Evolutionary conservation across 768 basidiomycete species (phyloP).

Genomic region (Coprinopsis cinerea): DNA sequence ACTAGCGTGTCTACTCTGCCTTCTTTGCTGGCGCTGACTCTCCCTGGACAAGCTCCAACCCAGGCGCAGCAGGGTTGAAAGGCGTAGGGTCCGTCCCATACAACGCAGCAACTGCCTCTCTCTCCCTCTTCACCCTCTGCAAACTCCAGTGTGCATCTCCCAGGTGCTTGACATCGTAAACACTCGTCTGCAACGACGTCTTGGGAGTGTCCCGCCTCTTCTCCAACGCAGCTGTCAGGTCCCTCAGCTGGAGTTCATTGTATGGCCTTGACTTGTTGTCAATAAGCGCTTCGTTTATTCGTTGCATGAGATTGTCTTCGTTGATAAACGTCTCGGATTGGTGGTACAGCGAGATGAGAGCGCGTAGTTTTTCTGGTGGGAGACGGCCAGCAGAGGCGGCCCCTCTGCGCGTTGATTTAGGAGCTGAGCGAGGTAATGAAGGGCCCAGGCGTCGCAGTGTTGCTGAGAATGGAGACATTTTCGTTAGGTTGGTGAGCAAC

Average conservation of each 20-base stretch:
- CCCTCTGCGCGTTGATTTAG: background rate
- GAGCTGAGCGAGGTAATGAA: background rate
- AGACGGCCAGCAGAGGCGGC: slow-evolving; percentile 19
- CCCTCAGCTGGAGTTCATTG: slow-evolving; percentile 11
- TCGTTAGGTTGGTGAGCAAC: background rate
- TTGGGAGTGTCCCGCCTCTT: slow-evolving; percentile 27
- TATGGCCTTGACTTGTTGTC: slow-evolving; percentile 9
- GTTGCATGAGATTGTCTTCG: slow-evolving; percentile 54
- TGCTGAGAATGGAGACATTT: slow-evolving; percentile 5
- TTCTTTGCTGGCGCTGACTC: background rate
- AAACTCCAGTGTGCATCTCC: slow-evolving; percentile 23
- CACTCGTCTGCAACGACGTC: background rate
- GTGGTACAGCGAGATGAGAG: slow-evolving; percentile 75
- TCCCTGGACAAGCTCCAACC: slow-evolving; percentile 44
- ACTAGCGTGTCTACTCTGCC: background rate
- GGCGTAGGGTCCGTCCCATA: slow-evolving; percentile 41
- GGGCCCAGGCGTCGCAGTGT: slow-evolving; percentile 1
- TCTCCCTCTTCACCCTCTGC: slow-evolving; percentile 27
- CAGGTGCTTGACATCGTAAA: background rate
- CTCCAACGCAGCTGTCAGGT: slow-evolving; percentile 17
- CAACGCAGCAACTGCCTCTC: slow-evolving; percentile 43
- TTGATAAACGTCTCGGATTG: slow-evolving; percentile 68
- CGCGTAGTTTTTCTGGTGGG: slow-evolving; percentile 56
- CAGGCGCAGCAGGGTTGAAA: slow-evolving; percentile 28
- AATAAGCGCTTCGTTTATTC: slow-evolving; percentile 62